phyloP scores from a whole-genome alignment of 768 basidiomycete genomes.

The Tubosaeta sp. region DNA sequence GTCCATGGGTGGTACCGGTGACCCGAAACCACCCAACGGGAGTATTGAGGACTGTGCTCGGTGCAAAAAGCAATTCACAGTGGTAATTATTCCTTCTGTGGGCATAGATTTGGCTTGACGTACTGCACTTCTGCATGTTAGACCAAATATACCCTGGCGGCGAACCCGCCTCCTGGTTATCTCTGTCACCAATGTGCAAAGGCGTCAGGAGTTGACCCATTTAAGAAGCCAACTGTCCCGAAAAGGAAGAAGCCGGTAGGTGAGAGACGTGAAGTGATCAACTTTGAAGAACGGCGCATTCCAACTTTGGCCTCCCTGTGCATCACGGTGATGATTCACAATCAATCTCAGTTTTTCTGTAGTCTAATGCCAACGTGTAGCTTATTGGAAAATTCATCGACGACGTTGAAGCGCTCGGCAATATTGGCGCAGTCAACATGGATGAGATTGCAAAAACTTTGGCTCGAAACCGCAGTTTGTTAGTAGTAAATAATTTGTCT shows the following conservation, averaged over 20 bases:
- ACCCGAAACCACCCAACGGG: conserved; percentile 63
- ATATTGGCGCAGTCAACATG: conserved; percentile 82
- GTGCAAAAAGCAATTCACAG: conserved; percentile 83
- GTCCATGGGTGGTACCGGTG: conserved; percentile 27
- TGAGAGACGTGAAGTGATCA: conserved; percentile 64
- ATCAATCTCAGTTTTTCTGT: not conserved
- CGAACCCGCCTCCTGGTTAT: conserved; percentile 65
- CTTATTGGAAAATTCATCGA: conserved; percentile 83
- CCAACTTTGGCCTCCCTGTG: conserved; percentile 75
- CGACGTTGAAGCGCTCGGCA: conserved; percentile 84
- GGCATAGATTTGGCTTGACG: not conserved
- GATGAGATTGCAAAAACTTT: conserved; percentile 81
- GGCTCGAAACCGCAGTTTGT: conserved; percentile 79
- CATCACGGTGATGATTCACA: conserved; percentile 51
- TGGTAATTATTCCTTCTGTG: conserved; percentile 49
- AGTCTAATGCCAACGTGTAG: conserved; percentile 33
- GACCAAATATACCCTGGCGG: conserved; percentile 85
- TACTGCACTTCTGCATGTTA: conserved; percentile 22
- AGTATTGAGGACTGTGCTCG: conserved; percentile 76
- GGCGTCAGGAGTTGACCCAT: conserved; percentile 72
- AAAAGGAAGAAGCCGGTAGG: conserved; percentile 59
- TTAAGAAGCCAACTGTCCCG: conserved; percentile 69
- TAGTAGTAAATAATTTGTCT: conserved; percentile 30
- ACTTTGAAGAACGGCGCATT: conserved; percentile 67
- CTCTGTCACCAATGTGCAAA: conserved; percentile 86